A percentile compares a stretch with the other conserved stretches of the same genome.
phyloP scores from a whole-genome alignment of 192 early-diverging fungal genomes.

The Coemansia sp. region DNA sequence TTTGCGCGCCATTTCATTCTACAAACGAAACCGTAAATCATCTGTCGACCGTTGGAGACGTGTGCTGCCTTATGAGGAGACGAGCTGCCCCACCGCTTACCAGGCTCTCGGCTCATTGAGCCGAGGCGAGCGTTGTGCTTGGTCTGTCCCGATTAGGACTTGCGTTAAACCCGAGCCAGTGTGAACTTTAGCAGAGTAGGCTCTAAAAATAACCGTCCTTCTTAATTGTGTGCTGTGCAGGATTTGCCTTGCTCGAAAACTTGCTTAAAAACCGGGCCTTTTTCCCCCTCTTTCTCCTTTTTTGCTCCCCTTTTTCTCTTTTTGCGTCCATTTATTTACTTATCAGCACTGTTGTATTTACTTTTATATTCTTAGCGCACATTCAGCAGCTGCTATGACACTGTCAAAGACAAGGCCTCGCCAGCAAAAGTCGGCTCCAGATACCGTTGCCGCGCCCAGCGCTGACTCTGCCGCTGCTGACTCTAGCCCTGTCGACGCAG shows the following conservation, averaged over 20 bases:
- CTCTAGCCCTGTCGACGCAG: background rate
- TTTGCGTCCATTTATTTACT: background rate
- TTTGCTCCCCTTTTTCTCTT: background rate
- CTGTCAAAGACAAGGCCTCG: conserved; percentile 28
- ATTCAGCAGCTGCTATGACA: conserved; percentile 4
- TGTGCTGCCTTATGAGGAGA: background rate
- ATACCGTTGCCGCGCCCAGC: background rate
- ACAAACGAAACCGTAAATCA: too few relatives aligned
- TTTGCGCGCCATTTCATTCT: too few relatives aligned
- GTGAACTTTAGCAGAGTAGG: background rate
- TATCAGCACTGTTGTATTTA: background rate
- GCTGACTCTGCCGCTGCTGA: background rate
- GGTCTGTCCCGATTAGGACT: background rate
- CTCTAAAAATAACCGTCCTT: background rate
- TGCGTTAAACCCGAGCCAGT: background rate
- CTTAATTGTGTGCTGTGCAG: background rate
- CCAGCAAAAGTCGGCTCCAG: background rate
- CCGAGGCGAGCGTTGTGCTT: background rate
- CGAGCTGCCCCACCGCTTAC: background rate
- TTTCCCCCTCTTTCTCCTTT: background rate
- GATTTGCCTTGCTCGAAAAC: background rate
- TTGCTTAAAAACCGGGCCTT: background rate
- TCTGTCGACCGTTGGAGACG: too few relatives aligned
- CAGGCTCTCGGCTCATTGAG: background rate
- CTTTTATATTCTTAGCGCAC: background rate